Evolutionary conservation across 2,329 filamentous ascomycete species (phyloP), one percentile per base, ranked within the genome.

Genomic region (Beauveria sp.): DNA sequence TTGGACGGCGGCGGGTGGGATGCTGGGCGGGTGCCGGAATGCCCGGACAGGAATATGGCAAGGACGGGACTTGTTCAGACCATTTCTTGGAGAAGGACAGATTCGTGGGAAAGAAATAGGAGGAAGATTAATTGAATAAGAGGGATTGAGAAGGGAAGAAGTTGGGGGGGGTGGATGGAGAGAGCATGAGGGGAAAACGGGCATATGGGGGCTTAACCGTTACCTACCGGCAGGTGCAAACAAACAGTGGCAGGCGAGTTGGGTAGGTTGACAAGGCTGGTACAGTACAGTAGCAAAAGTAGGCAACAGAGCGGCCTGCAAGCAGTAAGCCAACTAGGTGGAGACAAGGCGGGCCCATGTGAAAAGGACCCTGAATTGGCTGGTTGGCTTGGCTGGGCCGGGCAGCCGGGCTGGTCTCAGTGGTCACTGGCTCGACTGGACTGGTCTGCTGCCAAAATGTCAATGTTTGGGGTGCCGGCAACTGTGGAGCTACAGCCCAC

Each of bases 361-460:
- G 34, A 51, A 46, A 59, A 59, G 47, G 56, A 59, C 56, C 56
- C 56, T 59, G 56, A 52, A 59, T 44, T 43, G 26, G n/a, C 34
- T 37, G 34, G 34, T 37, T 37, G 34, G 34, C 34, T 14, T 37
- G 34, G 34, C 34, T 37, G 34, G 34, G 34, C 34, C 34, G 34
- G 34, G 34, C 34, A 37, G 34, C 34, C 34, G 34, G 34, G 34
- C 34, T 37, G 34, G 34, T 37, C 12, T 37, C 34, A 16, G 12
- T 37, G 34, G 34, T 37, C 34, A 37, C 34, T 37, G 34, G 34
- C 34, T 37, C 12, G 34, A 16, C 34, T 37, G 34, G 34, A 37
- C 22, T 58, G 34, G 28, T 20, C 34, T 54, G 51, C 20, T 28
- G 34, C 46, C 47, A 58, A 30, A 37, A 16, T 14, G 34, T 37